Evolutionary conservation across 352 stramenopile species (phyloP).

Genomic region (Globisporangium solare): DNA sequence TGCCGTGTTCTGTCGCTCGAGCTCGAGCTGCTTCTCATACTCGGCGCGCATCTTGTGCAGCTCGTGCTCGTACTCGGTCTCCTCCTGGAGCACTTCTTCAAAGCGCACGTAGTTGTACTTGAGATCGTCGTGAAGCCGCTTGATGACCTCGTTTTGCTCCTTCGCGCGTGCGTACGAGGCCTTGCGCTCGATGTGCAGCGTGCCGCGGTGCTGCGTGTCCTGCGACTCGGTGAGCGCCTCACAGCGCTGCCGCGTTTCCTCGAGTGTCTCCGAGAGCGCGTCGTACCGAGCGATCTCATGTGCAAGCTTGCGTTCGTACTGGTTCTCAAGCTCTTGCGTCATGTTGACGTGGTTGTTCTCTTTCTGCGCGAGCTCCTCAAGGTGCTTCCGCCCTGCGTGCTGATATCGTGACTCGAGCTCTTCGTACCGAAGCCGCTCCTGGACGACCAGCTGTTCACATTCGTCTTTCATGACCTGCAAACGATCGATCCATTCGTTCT

Average conservation of each 20-base stretch:
- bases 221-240: slow-evolving; percentile 83
- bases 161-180: slow-evolving; percentile 58
- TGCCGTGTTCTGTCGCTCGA: slow-evolving; percentile 72
- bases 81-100: slow-evolving; percentile 78
- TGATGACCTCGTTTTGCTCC: slow-evolving; percentile 82
- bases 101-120: slow-evolving; percentile 86
- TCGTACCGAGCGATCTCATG: slow-evolving; percentile 88
- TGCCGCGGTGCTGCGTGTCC: slow-evolving; percentile 57
- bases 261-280: slow-evolving; percentile 80
- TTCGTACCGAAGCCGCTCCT: slow-evolving; percentile 74
- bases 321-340: slow-evolving; percentile 88
- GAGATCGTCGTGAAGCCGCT: slow-evolving; percentile 78
- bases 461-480: slow-evolving; percentile 77
- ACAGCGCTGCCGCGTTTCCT: slow-evolving; percentile 86
- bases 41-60: slow-evolving; percentile 46
- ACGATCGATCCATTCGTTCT: slow-evolving; percentile 85
- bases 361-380: slow-evolving; percentile 70
- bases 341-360: slow-evolving; percentile 79
- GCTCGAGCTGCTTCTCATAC: slow-evolving; percentile 62
- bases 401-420: slow-evolving; percentile 75
- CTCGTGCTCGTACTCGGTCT: slow-evolving; percentile 80
- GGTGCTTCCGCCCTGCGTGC: slow-evolving; percentile 58
- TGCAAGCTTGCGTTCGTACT: slow-evolving; percentile 90
- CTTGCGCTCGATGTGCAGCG: slow-evolving; percentile 62
- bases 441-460: slow-evolving; percentile 68